Base-by-base conservation (phyloP, 345 rosid genomes). In the Brassica juncea region DNA sequence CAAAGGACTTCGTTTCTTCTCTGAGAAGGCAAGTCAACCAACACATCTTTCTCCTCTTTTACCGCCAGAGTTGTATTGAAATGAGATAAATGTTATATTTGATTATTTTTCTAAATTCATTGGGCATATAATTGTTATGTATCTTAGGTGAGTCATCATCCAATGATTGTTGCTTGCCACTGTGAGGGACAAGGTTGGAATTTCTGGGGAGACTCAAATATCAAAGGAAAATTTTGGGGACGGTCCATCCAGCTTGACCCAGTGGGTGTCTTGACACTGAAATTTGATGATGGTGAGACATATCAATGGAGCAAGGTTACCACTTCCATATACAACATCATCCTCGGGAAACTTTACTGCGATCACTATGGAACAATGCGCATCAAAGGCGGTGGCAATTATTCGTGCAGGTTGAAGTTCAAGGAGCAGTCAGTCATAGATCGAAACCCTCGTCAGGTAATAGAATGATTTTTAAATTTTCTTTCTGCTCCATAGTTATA, bases 181-280 rank as follows among this genome's bases (percentile, higher is more conserved):
- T 93, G 99, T 80, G 97, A 93, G 84, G 99, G 99, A 82, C 90
- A 87, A 89, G 98, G 96, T 73, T 95, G 99, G 99, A 93, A 89
- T 74, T 95, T 93, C 83, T 93, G 98, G 97, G 99, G 91, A 42
- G 97, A 95, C 82, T 93, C 98, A 76, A 93, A 95, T 86, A 91
- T 95, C 83, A 95, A 91, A 82, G 99, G 99, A 35, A 93, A 95
- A 82, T 95, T 95, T 68, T 95, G 98, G 99, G 99, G 97, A 5
- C 83, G 98, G 9, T 93, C 99, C 71, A 91, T 95, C 85, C 99
- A 95, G 87, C 99, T 95, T 62, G 99, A 93, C 84, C 99, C 99
- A 66, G 97, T 95, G 16, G 99, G 99, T 75, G 71, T 88, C 35
- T 88, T 93, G 60, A 90, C 94, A 54, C 72, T 95, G 75, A 97